Evolutionary conservation across 495 filamentous ascomycete species (phyloP), one percentile per base, ranked within the genome.

Genomic region (Tuber brumale): DNA sequence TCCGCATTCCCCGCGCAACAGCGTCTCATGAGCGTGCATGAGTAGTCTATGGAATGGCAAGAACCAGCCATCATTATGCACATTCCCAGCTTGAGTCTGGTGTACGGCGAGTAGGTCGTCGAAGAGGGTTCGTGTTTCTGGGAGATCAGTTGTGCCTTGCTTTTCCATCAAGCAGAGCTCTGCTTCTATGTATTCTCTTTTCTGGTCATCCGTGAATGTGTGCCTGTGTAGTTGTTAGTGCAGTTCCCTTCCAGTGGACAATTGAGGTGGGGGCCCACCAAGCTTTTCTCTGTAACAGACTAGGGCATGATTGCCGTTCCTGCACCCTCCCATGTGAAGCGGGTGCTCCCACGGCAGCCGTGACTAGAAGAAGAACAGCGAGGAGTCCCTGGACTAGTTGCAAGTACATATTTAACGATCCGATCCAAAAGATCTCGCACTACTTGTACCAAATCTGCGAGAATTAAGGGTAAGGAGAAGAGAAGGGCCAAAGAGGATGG

Each of bases 111-210:
- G 43, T 9, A 88, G 77, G 66, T 88, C 86, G 75, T 88, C 86
- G 81, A 85, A 88, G 57, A 4, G 57, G 57, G 27, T 35, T 21
- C 81, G 76, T 0, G 82, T 84, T 12, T 82, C 78, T 4, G 85
- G 84, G 5, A 51, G 71, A 2, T 23, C 23, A 27, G 66, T 72
- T 66, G 0, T 66, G 27, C 57, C 27, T 18, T 5, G 3, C 0
- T 51, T 41, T 0, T 75, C 78, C 84, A 86, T 87, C 14, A 88
- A 80, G 76, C 87, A 88, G 18, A 84, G 75, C 69, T 86, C 86
- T 12, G 85, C 86, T n/a, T 83, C 75, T 79, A 88, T 74, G 80
- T 87, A 88, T 18, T 69, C 74, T 31, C 74, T 45, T 73, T 85
- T 86, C 77, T 88, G 85, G 21, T 61, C 42, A 19, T 75, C 76